These are phyloP conservation scores for Geotrichum restrictum DNA, from an alignment of 1,139 yeast genomes.

Conservation along the genomic window DNA sequence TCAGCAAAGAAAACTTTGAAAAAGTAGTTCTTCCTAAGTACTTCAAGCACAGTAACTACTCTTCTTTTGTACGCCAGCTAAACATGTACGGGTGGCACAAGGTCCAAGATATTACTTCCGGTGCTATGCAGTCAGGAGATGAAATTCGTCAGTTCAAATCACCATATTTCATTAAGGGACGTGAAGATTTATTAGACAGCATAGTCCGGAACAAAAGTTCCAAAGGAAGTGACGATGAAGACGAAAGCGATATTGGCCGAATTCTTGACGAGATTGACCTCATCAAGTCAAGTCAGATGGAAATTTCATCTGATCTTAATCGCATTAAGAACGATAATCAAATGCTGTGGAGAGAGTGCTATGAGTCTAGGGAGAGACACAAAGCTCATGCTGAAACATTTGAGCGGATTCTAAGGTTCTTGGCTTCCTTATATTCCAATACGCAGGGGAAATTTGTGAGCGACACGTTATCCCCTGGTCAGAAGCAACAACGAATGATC, in stretches of 20 bases:
- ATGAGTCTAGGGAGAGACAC: slow-evolving; percentile 76
- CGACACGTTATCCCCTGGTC: slow-evolving; percentile 24
- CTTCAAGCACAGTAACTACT: slow-evolving; percentile 91
- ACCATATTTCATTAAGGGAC: slow-evolving; percentile 65
- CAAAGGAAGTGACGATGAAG: slow-evolving; percentile 42
- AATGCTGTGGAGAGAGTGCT: slow-evolving; percentile 85
- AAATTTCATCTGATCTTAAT: slow-evolving; percentile 77
- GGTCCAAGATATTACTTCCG: slow-evolving; percentile 72
- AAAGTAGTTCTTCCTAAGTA: slow-evolving; percentile 75
- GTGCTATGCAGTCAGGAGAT: slow-evolving; percentile 55
- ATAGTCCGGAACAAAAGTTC: slow-evolving; percentile 55
- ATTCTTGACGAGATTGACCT: slow-evolving; percentile 69
- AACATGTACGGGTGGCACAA: slow-evolving; percentile 99
- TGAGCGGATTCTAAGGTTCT: slow-evolving; percentile 79
- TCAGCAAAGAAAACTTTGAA: slow-evolving; percentile 82
- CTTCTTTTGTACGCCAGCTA: slow-evolving; percentile 89
- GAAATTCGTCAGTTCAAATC: slow-evolving; percentile 74
- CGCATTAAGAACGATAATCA: slow-evolving; percentile 86
- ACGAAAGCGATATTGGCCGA: slow-evolving; percentile 52
- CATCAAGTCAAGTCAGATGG: slow-evolving; percentile 70
- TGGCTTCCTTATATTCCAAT: slow-evolving; percentile 74
- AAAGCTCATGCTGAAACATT: slow-evolving; percentile 81
- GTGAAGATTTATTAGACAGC: slow-evolving; percentile 70
- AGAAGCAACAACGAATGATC: slow-evolving; percentile 20
- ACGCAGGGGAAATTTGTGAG: slow-evolving; percentile 43